Evolutionary conservation across 495 filamentous ascomycete genomes (phyloP), one percentile per base, ranked within the genome.

Genomic region (Talaromyces nanjingensis): DNA sequence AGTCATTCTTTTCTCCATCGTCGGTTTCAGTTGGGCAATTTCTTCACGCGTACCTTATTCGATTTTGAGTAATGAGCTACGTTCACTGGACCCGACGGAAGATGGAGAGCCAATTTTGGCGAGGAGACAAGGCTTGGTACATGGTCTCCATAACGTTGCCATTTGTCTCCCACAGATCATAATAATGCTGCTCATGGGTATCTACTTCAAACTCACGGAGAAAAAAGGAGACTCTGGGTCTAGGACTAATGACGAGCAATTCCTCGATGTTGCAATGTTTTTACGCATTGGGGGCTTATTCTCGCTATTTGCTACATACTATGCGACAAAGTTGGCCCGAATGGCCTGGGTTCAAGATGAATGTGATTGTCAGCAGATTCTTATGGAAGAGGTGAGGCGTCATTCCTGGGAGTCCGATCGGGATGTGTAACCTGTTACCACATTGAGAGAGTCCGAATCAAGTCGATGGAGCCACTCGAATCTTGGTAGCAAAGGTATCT

Each of bases 81-180:
- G 18, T 27, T 24, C 24, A 7, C 31, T 20, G 11, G 27, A 34
- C 31, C 14, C 42, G 22, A 54, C 20, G 20, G 24, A 54, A n/a
- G 52, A 54, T 54, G 24, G 18, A 20, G 16, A 22, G 37, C n/a
- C 25, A 25, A 11, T 7, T 42, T 14, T 60, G 7, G 11, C 58
- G 4, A 39, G 8, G 4, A 39, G 37, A 20, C 33, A 39, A 29
- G 58, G 58, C 3, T 18, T 60, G n/a, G 6, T 60, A 11, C 37
- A 60, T n/a, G 58, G 58, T 16, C 37, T 60, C 4, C 34, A 39
- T n/a, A 60, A 60, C 14, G 6, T 60, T 8, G 29, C 58, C n/a
- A 60, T 60, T 60, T 42, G 58, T 27, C 37, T 60, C 14, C 31
- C 58, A 14, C 58, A 60, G 37, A 60, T 60, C 11, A 29, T 60